Percentiles rank a stretch among this genome's conserved stretches.
These are phyloP conservation scores for Ophiocordyceps camponoti-saundersi DNA, from an alignment of 2,329 filamentous ascomycete genomes.

Conservation along the genomic window DNA sequence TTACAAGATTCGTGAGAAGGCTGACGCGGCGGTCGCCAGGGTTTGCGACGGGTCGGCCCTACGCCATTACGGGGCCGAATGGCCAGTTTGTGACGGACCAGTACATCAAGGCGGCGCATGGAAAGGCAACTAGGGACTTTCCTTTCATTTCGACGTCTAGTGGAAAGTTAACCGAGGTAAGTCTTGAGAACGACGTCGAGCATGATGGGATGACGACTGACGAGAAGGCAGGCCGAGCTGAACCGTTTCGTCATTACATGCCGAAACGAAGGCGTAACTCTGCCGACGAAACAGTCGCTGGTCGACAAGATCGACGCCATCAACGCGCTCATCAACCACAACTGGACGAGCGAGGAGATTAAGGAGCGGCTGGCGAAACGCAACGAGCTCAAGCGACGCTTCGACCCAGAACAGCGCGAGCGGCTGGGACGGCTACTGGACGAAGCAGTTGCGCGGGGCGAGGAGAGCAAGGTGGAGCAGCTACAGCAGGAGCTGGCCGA, in stretches of 20 bases:
- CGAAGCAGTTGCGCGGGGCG: slow-evolving; percentile 45
- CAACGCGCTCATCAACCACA: slow-evolving; percentile 58
- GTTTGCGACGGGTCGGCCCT: slow-evolving; percentile 64
- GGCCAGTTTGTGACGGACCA: slow-evolving; percentile 70
- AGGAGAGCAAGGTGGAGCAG: slow-evolving; percentile 37
- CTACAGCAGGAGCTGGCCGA: slow-evolving; percentile 44
- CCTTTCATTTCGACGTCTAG: slow-evolving; percentile 88
- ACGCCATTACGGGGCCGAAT: slow-evolving; percentile 65
- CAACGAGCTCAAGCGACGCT: slow-evolving; percentile 48
- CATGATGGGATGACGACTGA: neutral
- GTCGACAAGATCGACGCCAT: slow-evolving; percentile 64
- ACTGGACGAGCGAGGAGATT: slow-evolving; percentile 72
- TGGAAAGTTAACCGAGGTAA: slow-evolving; percentile 63
- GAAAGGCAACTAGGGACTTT: slow-evolving; percentile 68
- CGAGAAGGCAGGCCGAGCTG: slow-evolving; percentile 48
- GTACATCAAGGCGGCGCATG: slow-evolving; percentile 68
- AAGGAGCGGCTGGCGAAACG: slow-evolving; percentile 61
- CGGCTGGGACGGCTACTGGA: slow-evolving; percentile 48
- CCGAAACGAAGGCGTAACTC: slow-evolving; percentile 49
- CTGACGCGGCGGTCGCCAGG: slow-evolving; percentile 26
- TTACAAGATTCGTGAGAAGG: too few relatives aligned
- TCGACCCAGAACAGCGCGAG: slow-evolving; percentile 49
- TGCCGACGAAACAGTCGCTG: slow-evolving; percentile 58
- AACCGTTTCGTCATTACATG: slow-evolving; percentile 65
- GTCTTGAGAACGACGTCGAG: slow-evolving; percentile 5